Percentiles rank a stretch among this genome's conserved stretches.
phyloP scores from a whole-genome alignment of 208 protist genomes.

The Trypanosoma boissoni region DNA sequence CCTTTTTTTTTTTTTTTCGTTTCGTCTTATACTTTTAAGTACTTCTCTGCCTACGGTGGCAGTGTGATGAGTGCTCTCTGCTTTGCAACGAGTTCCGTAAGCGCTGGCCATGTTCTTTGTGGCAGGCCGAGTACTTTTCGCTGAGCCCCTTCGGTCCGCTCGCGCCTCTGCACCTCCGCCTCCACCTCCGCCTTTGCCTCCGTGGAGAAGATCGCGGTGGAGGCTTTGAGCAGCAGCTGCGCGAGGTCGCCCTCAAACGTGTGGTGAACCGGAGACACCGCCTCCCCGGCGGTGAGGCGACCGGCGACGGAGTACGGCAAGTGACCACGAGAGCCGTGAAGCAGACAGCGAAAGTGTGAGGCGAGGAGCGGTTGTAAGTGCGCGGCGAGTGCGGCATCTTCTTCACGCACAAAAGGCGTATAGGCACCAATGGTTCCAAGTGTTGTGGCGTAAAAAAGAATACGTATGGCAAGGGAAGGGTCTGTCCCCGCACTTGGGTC shows the following conservation, averaged over 20 bases:
- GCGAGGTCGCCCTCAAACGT: slow-evolving; percentile 69
- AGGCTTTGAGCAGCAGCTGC: slow-evolving; percentile 34
- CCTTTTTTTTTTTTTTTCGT: slow-evolving; percentile 1
- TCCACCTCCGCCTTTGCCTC: slow-evolving; percentile 43
- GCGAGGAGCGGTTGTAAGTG: slow-evolving; percentile 60
- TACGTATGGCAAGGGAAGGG: slow-evolving; percentile 28
- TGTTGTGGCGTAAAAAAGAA: slow-evolving; percentile 71
- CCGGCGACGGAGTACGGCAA: slow-evolving; percentile 15
- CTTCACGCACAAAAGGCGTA: slow-evolving; percentile 61
- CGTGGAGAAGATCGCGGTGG: slow-evolving; percentile 41
- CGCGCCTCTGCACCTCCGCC: slow-evolving; percentile 36
- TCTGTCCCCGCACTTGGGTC: slow-evolving; percentile 52
- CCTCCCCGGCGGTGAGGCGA: slow-evolving; percentile 15
- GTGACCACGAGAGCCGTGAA: slow-evolving; percentile 19
- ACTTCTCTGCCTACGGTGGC: slow-evolving; percentile 44
- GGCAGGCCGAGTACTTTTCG: slow-evolving; percentile 57
- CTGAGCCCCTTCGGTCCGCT: slow-evolving; percentile 50
- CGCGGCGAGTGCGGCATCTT: slow-evolving; percentile 67
- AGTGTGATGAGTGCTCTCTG: slow-evolving; percentile 65
- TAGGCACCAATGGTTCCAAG: slow-evolving; percentile 69
- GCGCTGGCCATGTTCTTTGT: slow-evolving; percentile 42
- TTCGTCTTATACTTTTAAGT: background rate
- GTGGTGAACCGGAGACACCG: slow-evolving; percentile 32
- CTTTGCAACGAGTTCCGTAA: slow-evolving; percentile 63
- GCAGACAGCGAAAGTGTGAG: slow-evolving; percentile 33